Conservation (phyloP, 768 basidiomycete genomes). For the Phylloporus scabripes region DNA sequence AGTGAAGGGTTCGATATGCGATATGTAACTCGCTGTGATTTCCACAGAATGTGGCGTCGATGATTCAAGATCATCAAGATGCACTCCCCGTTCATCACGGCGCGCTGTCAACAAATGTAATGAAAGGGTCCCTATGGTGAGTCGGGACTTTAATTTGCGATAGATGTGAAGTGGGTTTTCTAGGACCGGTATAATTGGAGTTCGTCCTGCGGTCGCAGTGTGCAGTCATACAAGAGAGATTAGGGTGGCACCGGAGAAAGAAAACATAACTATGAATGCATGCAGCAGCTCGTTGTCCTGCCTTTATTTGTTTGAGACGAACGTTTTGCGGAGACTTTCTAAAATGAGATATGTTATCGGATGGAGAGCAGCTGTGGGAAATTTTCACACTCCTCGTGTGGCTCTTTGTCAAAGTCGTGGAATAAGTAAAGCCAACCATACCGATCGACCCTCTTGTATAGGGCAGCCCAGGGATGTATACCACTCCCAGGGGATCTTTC, state of each 20-base stretch:
- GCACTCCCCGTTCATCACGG: no score
- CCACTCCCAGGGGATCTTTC: not conserved
- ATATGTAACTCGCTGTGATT: constrained; percentile 4
- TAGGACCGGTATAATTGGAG: not conserved
- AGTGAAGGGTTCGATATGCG: not conserved
- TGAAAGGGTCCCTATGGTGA: constrained; percentile 5
- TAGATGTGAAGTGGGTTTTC: constrained; percentile 1
- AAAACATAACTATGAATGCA: no score
- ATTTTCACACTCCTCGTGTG: not conserved
- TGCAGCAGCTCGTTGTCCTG: no score
- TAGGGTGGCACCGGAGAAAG: not conserved
- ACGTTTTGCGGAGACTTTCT: constrained; percentile 12
- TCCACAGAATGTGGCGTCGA: constrained; percentile 6
- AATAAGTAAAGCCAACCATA: not conserved
- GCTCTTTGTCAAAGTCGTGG: not conserved
- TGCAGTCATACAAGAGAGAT: not conserved
- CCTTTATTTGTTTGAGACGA: not conserved
- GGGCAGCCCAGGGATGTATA: constrained; percentile 1
- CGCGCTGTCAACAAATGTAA: constrained; percentile 4
- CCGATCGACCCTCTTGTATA: not conserved
- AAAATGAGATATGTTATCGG: constrained; percentile 21
- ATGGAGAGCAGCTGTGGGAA: constrained; percentile 6
- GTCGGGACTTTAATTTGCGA: constrained; percentile 1
- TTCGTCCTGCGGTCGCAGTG: not conserved
- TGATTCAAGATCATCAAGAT: not conserved